phyloP scores from a whole-genome alignment of 2,329 filamentous ascomycete genomes.

The Calonectria fujianensis region DNA sequence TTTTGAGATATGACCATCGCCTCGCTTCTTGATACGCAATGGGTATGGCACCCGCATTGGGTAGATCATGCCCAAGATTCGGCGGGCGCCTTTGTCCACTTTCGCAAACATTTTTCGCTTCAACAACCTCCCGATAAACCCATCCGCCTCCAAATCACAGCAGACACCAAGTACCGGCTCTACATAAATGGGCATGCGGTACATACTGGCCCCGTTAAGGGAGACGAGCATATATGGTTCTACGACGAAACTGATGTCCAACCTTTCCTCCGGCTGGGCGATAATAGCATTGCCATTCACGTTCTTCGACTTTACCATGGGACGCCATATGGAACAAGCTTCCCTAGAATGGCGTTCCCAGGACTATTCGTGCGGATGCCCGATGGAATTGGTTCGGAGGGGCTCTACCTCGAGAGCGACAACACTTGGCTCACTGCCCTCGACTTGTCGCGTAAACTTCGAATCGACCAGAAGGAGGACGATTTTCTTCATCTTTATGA shows the following conservation, averaged over 20 bases:
- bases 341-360: constrained; percentile 41
- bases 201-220: constrained; percentile 49
- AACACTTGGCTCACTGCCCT: background rate
- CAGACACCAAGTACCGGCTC: constrained; percentile 51
- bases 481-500: constrained; percentile 11
- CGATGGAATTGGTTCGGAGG: too few relatives aligned
- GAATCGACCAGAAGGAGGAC: background rate
- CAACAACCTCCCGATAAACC: constrained; percentile 3
- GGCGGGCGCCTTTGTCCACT: constrained; percentile 44
- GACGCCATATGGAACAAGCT: constrained; percentile 39
- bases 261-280: constrained; percentile 40
- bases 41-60: constrained; percentile 24
- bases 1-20: too few relatives aligned
- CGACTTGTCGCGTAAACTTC: background rate
- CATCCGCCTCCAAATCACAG: constrained; percentile 45
- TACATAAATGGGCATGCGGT: constrained; percentile 44
- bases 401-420: background rate
- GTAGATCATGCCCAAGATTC: background rate
- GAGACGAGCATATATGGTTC: constrained; percentile 48
- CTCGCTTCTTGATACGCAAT: background rate
- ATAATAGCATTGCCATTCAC: constrained; percentile 41
- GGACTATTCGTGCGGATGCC: background rate
- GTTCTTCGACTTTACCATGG: constrained; percentile 48
- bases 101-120: constrained; percentile 36
- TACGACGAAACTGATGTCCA: constrained; percentile 50